Evolutionary conservation across 805 yeast species (phyloP).

Genomic region (Cyberlindnera mycetangii): DNA sequence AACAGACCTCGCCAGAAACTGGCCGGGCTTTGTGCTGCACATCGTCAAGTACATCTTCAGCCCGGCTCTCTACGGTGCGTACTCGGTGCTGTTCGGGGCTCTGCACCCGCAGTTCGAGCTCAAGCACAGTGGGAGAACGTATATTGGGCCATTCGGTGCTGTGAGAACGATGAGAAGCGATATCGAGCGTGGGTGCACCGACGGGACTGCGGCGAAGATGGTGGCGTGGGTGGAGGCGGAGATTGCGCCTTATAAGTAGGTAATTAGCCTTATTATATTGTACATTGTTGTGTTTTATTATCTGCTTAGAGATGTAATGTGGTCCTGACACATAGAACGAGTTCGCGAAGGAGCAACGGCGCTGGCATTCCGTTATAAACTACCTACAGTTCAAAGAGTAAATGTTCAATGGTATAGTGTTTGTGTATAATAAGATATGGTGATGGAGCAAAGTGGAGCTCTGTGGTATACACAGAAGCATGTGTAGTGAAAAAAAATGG

Average conservation of each 20-base stretch:
- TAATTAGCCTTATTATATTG: too few relatives aligned
- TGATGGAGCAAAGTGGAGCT: too few relatives aligned
- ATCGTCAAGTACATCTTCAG: background rate
- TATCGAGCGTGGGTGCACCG: constrained; percentile 31
- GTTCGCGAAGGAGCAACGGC: too few relatives aligned
- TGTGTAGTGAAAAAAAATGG: too few relatives aligned
- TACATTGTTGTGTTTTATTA: too few relatives aligned
- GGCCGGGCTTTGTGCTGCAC: constrained; percentile 23
- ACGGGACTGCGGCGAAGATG: constrained; percentile 32
- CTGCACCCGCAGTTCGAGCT: constrained; percentile 36
- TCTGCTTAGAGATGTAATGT: too few relatives aligned
- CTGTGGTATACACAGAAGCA: too few relatives aligned
- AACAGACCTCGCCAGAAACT: constrained; percentile 33
- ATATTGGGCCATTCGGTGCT: constrained; percentile 41
- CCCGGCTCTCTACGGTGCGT: constrained; percentile 36
- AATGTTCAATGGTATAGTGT: too few relatives aligned
- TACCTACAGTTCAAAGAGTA: too few relatives aligned
- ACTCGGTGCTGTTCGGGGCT: constrained; percentile 41
- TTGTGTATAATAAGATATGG: too few relatives aligned
- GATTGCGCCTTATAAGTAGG: background rate
- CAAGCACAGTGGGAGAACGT: constrained; percentile 31
- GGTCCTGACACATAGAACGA: too few relatives aligned
- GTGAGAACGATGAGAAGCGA: constrained; percentile 37
- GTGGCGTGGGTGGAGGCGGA: constrained; percentile 35
- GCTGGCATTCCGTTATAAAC: too few relatives aligned